Conservation (phyloP, 1,284 basidiomycete genomes). For the Heterobasidion occidentale region DNA sequence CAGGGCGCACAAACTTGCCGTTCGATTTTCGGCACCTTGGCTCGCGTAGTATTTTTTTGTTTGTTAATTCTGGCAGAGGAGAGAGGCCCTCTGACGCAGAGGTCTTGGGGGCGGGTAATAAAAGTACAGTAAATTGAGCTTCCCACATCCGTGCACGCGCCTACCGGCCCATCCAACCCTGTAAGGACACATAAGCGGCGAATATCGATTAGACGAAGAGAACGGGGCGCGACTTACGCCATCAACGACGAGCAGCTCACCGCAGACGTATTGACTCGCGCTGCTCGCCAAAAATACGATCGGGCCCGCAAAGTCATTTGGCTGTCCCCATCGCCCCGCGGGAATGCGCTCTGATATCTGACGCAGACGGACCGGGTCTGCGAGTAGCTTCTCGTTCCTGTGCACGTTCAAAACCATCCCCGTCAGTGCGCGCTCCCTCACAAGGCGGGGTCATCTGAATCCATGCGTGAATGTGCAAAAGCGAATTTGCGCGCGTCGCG, state of each 20-base stretch:
- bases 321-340: constrained; percentile 85
- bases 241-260: constrained; percentile 77
- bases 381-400: constrained; percentile 76
- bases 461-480: constrained; percentile 5
- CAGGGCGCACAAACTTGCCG: too few species aligned
- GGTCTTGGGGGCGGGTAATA: too few species aligned
- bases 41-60: too few species aligned
- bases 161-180: constrained; percentile 66
- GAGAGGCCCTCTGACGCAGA: too few species aligned
- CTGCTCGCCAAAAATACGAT: constrained; percentile 83
- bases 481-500: constrained; percentile 23
- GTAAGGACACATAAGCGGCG: constrained; percentile 3
- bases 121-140: too few species aligned
- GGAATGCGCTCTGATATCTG: constrained; percentile 94
- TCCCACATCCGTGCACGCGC: not conserved
- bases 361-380: constrained; percentile 65
- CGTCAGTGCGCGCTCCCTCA: constrained; percentile 3
- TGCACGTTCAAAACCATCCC: not conserved
- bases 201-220: constrained; percentile 3
- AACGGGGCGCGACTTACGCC: constrained; percentile 37
- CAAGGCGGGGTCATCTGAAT: constrained; percentile 6
- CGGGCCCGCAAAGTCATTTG: constrained; percentile 86
- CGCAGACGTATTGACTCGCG: constrained; percentile 87
- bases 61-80: too few species aligned
- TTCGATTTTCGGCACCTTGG: too few species aligned